Evolutionary conservation across 2,329 filamentous ascomycete genomes (phyloP), one percentile per base, ranked within the genome.

Genomic region (Drechslerella dactyloides): DNA sequence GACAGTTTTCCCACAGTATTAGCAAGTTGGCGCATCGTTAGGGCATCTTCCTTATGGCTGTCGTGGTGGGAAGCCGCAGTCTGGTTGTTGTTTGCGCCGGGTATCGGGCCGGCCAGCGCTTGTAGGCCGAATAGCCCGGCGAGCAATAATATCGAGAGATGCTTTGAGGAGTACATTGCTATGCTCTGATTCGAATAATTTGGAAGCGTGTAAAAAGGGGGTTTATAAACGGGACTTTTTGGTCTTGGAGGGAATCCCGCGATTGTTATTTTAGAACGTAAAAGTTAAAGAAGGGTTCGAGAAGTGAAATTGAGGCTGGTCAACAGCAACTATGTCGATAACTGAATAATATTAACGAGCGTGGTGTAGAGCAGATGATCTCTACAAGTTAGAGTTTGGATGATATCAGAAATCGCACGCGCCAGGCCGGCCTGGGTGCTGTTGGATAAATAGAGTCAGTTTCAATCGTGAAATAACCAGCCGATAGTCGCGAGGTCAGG

Each of bases 111-210:
- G 30, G 66, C 53, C 23, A 58, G 30, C 27, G 59, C 54, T 63
- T 63, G 66, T 33, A 64, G 54, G 54, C 53, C 66, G 51, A 64
- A 64, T 44, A 70, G 23, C 51, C 53, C 66, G 50, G 54, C 59
- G 59, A 60, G 58, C 23, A 70, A 44, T 27, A 63, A 13, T 3
- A 61, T n/a, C 11, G 54, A 44, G 19, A 64, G 30, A 58, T 55
- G 48, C 27, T 63, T 70, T 21, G n/a, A 10, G 17, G 8, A 48
- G 44, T 19, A 48, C 5, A 5, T 42, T 13, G n/a, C n/a, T 42
- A 6, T 42, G 5, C 15, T 42, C 27, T n/a, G n/a, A n/a, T n/a
- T n/a, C n/a, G n/a, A n/a, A n/a, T n/a, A n/a, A n/a, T n/a, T n/a
- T n/a, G n/a, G n/a, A n/a, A n/a, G n/a, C n/a, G n/a, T n/a, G n/a